Percentiles rank a stretch among this genome's conserved stretches.
phyloP scores from a whole-genome alignment of 306 rosid genomes.

The Prunus padus region DNA sequence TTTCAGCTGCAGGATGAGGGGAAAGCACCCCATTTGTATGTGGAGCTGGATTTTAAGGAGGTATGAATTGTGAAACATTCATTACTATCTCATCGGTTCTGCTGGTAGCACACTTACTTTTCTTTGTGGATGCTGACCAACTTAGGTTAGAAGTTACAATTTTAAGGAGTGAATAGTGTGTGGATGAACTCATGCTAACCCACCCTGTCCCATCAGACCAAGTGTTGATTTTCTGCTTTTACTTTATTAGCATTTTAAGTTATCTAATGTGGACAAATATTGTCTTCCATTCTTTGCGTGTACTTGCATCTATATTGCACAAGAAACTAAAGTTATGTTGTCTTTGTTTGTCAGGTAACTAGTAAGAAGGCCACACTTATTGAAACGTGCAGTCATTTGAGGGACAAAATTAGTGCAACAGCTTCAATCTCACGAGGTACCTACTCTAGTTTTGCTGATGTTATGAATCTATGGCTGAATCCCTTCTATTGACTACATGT shows the following conservation, averaged over 20 bases:
- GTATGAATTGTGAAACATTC: conserved; percentile 37
- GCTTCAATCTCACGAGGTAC: conserved; percentile 74
- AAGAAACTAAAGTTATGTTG: conserved; percentile 11
- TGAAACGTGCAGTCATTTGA: conserved; percentile 62
- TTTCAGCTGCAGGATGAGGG: conserved; percentile 98
- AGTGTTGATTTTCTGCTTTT: conserved; percentile 6
- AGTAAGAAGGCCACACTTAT: conserved; percentile 80
- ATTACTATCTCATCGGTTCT: conserved; percentile 17
- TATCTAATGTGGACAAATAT: conserved; percentile 8
- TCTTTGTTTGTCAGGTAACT: conserved; percentile 61
- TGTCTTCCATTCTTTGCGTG: background rate
- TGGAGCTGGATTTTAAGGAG: conserved; percentile 96
- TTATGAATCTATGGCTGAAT: background rate
- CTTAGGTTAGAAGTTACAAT: conserved; percentile 7
- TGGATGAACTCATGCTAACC: conserved; percentile 17
- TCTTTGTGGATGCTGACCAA: background rate
- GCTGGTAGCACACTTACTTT: conserved; percentile 19
- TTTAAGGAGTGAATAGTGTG: conserved; percentile 7
- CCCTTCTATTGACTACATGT: background rate
- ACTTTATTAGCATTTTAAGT: conserved; percentile 13
- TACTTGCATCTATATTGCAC: background rate
- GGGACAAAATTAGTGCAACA: conserved; percentile 62
- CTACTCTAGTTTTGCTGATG: conserved; percentile 5
- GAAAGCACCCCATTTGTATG: conserved; percentile 73
- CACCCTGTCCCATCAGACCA: background rate